A percentile compares a stretch with the other conserved stretches of the same genome.
These are phyloP conservation scores for Neolentinus lepideus DNA, from an alignment of 1,284 basidiomycete species.

Conservation along the genomic window DNA sequence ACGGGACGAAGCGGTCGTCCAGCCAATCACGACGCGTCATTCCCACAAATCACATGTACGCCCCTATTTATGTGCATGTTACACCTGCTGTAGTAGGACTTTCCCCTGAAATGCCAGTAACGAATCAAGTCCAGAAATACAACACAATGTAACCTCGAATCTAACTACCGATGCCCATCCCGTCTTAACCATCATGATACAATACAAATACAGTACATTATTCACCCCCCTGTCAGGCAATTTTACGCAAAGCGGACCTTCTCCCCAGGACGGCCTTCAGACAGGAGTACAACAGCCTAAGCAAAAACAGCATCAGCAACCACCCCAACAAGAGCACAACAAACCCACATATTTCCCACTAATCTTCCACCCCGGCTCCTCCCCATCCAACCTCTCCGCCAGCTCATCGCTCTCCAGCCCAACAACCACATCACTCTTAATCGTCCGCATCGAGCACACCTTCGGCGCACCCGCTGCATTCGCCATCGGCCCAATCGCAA, in stretches of 20 bases:
- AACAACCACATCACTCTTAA: constrained; percentile 83
- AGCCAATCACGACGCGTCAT: too few species aligned
- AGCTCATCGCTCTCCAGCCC: constrained; percentile 67
- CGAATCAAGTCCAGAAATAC: too few species aligned
- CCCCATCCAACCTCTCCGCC: constrained; percentile 78
- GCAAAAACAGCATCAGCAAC: constrained; percentile 5
- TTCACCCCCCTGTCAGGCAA: neutral
- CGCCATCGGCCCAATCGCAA: constrained; percentile 92
- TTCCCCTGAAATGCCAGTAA: too few species aligned
- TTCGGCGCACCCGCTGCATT: constrained; percentile 85
- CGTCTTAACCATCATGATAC: too few species aligned
- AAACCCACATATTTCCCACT: constrained; percentile 85
- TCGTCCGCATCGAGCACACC: constrained; percentile 78
- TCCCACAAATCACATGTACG: too few species aligned
- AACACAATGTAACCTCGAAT: too few species aligned
- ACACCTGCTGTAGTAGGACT: too few species aligned
- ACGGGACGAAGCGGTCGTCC: too few species aligned
- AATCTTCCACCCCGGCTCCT: constrained; percentile 96
- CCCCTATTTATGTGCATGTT: too few species aligned
- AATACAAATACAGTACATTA: too few species aligned
- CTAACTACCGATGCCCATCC: too few species aligned
- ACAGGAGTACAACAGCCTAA: constrained; percentile 80
- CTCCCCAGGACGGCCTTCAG: constrained; percentile 80
- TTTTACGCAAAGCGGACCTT: constrained; percentile 66
- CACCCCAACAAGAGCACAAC: neutral